Evolutionary conservation across 305 asterid species (phyloP).

Genomic region (Fraxinus angustifolia): DNA sequence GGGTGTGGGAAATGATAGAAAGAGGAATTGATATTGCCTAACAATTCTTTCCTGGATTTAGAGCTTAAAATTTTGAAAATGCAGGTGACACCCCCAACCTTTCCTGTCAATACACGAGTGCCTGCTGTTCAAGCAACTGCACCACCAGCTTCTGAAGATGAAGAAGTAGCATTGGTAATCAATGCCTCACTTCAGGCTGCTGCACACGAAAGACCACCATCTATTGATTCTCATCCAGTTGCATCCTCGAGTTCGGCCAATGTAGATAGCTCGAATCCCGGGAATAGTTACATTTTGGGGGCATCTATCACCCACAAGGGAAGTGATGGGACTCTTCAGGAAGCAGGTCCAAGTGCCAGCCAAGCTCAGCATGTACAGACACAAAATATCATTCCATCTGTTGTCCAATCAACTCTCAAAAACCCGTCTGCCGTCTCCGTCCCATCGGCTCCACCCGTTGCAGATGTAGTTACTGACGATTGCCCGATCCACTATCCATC

Average conservation of each 20-base stretch:
- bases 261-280: constrained; percentile 22
- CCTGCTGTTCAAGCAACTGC: constrained; percentile 33
- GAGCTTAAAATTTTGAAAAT: constrained; percentile 20
- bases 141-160: constrained; percentile 51
- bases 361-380: constrained; percentile 27
- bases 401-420: constrained; percentile 27
- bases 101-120: constrained; percentile 47
- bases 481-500: constrained; percentile 72
- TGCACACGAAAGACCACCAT: constrained; percentile 31
- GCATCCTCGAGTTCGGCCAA: constrained; percentile 38
- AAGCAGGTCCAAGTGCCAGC: constrained; percentile 29
- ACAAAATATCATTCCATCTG: constrained; percentile 18
- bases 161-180: constrained; percentile 56
- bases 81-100: constrained; percentile 56
- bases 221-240: constrained; percentile 25
- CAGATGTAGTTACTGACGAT: constrained; percentile 28
- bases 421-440: constrained; percentile 27
- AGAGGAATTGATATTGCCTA: background rate
- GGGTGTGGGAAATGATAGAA: background rate
- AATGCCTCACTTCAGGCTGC: constrained; percentile 60
- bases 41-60: background rate
- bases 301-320: constrained; percentile 31
- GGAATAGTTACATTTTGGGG: constrained; percentile 23
- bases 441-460: constrained; percentile 64
- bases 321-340: constrained; percentile 26